phyloP scores from a whole-genome alignment of 441 rosid genomes.

The Monsonia emarginata region DNA sequence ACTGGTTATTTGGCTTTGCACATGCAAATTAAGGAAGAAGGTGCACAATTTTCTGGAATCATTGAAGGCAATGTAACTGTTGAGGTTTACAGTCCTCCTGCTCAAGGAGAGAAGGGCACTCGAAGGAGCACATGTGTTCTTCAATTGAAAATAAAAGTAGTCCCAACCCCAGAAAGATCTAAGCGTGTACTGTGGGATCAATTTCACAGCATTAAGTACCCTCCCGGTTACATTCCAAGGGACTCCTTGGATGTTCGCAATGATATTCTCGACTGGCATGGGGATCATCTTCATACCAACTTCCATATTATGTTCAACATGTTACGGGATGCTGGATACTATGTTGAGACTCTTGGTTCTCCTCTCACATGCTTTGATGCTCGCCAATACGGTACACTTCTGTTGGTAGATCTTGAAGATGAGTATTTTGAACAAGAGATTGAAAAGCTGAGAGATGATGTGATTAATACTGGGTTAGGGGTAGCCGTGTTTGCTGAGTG shows the following conservation, averaged over 20 bases:
- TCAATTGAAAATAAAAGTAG: constrained; percentile 70
- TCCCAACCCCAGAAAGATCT: constrained; percentile 81
- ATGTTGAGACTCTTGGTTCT: constrained; percentile 87
- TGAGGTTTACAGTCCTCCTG: constrained; percentile 60
- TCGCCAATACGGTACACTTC: constrained; percentile 80
- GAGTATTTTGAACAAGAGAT: constrained; percentile 89
- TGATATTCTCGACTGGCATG: constrained; percentile 99
- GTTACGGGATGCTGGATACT: constrained; percentile 89
- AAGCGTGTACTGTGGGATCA: constrained; percentile 94
- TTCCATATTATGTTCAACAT: constrained; percentile 91
- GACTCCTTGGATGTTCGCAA: constrained; percentile 95
- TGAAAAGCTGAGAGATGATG: constrained; percentile 75
- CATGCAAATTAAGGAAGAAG: constrained; percentile 98
- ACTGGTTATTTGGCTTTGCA: constrained; percentile 88
- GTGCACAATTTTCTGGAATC: constrained; percentile 66
- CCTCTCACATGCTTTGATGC: constrained; percentile 96
- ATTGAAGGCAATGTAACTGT: constrained; percentile 81
- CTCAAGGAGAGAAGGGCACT: constrained; percentile 51
- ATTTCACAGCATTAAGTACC: constrained; percentile 89
- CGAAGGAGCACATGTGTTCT: constrained; percentile 64
- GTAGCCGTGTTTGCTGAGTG: constrained; percentile 88
- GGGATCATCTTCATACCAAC: constrained; percentile 96
- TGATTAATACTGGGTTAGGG: constrained; percentile 68
- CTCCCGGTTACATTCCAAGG: constrained; percentile 96
- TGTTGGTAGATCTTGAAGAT: constrained; percentile 94